These are phyloP conservation scores for Candida boidinii DNA, from an alignment of 805 yeast species.

Conservation along the genomic window DNA sequence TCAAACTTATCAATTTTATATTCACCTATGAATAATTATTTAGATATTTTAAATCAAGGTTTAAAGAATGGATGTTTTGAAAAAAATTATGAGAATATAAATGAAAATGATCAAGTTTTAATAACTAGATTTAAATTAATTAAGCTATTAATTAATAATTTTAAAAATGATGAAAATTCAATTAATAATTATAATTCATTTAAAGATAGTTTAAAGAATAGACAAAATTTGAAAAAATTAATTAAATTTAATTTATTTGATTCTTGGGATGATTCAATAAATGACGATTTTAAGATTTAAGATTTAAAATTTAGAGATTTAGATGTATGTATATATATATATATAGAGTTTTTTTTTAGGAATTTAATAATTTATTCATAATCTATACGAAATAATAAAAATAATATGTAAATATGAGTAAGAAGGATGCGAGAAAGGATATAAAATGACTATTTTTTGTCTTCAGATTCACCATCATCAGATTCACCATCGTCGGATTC, in stretches of 20 bases:
- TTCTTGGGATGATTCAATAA: constrained; percentile 7
- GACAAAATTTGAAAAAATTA: constrained; percentile 2
- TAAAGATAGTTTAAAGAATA: constrained; percentile 5
- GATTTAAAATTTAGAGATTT: neutral
- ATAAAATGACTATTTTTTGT: neutral
- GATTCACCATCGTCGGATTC: constrained; percentile 13
- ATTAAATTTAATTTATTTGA: constrained; percentile 5
- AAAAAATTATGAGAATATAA: constrained; percentile 37
- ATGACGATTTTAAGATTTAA: constrained; percentile 7
- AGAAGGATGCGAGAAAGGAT: neutral
- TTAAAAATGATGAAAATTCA: constrained; percentile 9
- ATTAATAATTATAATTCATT: constrained; percentile 10
- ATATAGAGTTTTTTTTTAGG: neutral
- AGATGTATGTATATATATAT: neutral
- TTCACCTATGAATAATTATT: constrained; percentile 10
- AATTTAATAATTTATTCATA: neutral
- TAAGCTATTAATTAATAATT: constrained; percentile 5
- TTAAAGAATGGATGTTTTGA: constrained; percentile 49
- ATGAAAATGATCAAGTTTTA: constrained; percentile 25
- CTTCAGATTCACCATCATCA: constrained; percentile 1
- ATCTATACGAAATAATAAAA: neutral
- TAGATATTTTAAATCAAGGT: constrained; percentile 45
- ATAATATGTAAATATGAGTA: too few relatives aligned
- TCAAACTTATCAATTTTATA: constrained; percentile 20
- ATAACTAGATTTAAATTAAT: constrained; percentile 11